Evolutionary conservation across 2,329 filamentous ascomycete species (phyloP), one percentile per base, ranked within the genome.

Genomic region (Colletotrichum cordylinicola): DNA sequence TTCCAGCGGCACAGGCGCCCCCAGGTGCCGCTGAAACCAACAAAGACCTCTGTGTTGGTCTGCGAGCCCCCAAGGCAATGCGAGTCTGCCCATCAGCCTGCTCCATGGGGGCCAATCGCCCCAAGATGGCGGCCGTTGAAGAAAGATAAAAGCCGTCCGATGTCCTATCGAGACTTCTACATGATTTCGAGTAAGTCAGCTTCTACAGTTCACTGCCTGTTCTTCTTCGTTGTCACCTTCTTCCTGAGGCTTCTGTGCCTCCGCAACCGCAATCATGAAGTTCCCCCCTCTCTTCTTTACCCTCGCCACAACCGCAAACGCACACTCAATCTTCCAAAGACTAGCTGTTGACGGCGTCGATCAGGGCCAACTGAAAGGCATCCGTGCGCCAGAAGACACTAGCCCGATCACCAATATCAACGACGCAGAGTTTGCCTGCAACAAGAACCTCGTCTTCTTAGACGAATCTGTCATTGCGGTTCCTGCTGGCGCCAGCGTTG

Each of bases 401-500:
- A 33, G 52, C 6, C 72, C 88, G 2, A 85, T 90, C 70, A 83
- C 84, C 70, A 85, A 87, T 48, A 86, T 89, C 39, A 85, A 85
- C 73, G 85, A 86, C 74, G 81, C 77, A 16, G 83, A 84, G 65
- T 84, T 90, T 18, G 85, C 87, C 60, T 90, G 88, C 81, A 88
- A 88, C 79, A 84, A 83, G 21, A 83, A 84, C 65, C 78, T 84
- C 72, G 82, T 78, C 77, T 79, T 77, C 70, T 79, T 79, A 27
- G 84, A 82, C 27, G 84, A 81, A 24, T 80, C 78, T 27, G 82
- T 90, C 56, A 85, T 90, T 62, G 79, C 82, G 33, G 83, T 89
- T 55, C 87, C 87, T 39, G 86, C 87, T 9, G 88, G 88, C 48
- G 87, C 87, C 67, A 85, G 84, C 70, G 83, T 90, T 21, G 86